Base-by-base conservation (phyloP, 164 flowering plant species). In the Sedum album region DNA sequence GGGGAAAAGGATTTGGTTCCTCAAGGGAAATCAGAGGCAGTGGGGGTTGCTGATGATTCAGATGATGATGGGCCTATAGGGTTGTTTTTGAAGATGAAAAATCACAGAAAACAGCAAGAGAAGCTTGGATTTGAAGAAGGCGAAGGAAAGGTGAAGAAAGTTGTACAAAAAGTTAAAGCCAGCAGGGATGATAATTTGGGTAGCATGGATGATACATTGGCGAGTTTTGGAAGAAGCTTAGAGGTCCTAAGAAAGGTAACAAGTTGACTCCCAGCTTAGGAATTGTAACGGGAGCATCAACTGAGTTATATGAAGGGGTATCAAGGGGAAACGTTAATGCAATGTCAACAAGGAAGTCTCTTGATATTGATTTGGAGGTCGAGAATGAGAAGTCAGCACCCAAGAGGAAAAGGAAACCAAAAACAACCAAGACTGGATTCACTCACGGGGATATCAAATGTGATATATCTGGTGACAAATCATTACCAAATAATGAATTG, bases 121-220 rank as follows among this genome's bases (percentile, higher is more conserved):
- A 90, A 83, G 81, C 17, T 61, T 69, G 81, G 66, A 38, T 66
- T 65, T 10, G 83, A 73, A 57, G 76, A 62, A 5, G 71, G 68
- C 18, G 70, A 62, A 5, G 72, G 17, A 2, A 72, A 68, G 70
- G 76, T 65, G 48, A 74, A 72, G 67, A 73, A 69, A 72, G 74
- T 44, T 71, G 76, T 70, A 48, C 73, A 17, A 53, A 73, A 66
- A 76, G 79, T 67, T 13, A 77, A 76, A 31, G 73, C 41, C 36
- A 49, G 71, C 38, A 65, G 77, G 36, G 76, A 69, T 21, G 82
- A 75, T 73, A 87, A 81, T 69, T 66, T 72, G 31, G 85, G 83
- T 39, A 85, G 80, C 23, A 86, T 86, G 95, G 82, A 87, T 49
- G 87, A 87, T 70, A 89, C 97, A 0, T 74, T 90, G 70, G 93